Base-by-base conservation (phyloP, 768 basidiomycete genomes). In the Boletus subcaerulescens region DNA sequence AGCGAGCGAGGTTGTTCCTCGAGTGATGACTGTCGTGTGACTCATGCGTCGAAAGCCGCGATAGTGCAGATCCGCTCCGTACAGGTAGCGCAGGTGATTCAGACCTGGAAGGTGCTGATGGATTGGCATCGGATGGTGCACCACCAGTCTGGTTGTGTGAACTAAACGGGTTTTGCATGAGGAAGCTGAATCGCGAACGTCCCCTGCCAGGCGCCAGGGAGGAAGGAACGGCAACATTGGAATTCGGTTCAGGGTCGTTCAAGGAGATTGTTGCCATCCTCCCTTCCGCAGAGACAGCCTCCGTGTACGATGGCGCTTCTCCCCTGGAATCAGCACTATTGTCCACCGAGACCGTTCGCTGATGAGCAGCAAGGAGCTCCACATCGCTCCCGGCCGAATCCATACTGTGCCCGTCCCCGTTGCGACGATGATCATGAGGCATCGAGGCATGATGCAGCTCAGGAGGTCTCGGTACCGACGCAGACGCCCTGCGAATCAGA, bases 281-380 rank as follows among this genome's bases (percentile, higher is more conserved):
- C 4, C 36, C 35, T 10, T 60, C 65, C 12, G 38, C 45, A 39
- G 70, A 64, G 35, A 58, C 52, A 31, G 55, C 59, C 60, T 89
- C 86, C 48, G 78, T 81, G 67, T 91, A 91, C 0, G 87, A 69
- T 5, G 89, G 88, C 6, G 85, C 84, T 39, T 83, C 81, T 22
- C 86, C 89, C 57, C 83, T 72, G 10, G 78, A 75, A 61, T 78
- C 79, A 13, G 24, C 43, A 17, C 17, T n/a, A 14, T 15, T 18
- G 14, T 49, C 55, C 24, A 12, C 43, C 22, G 64, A 65, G 11
- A 57, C 10, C 0, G 3, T 40, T 14, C 60, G 59, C n/a, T 45
- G 52, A 35, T 69, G 65, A 9, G 48, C 18, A 33, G 36, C 44
- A 32, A 70, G 56, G 1, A 70, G 39, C 26, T 60, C 70, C 3